Conservation (phyloP, 2,329 filamentous ascomycete species). For the Davidsoniella neocaledoniae region DNA sequence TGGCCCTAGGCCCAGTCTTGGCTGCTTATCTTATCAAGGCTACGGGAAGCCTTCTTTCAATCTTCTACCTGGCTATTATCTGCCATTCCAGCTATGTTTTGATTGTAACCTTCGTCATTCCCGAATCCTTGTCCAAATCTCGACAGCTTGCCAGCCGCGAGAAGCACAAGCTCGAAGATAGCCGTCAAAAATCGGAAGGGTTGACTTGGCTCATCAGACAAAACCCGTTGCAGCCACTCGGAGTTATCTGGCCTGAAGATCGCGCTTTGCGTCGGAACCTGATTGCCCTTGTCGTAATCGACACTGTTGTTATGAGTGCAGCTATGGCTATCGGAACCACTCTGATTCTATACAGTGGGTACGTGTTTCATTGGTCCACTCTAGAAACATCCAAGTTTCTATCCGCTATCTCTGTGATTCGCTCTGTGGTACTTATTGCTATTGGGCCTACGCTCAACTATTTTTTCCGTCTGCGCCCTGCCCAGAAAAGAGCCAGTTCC, state of each 20-base stretch:
- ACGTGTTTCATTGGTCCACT: constrained; percentile 66
- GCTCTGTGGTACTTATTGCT: constrained; percentile 59
- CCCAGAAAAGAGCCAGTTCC: constrained; percentile 22
- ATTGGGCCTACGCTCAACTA: constrained; percentile 65
- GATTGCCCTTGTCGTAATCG: constrained; percentile 61
- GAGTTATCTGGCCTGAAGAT: constrained; percentile 29
- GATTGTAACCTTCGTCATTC: constrained; percentile 54
- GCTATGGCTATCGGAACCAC: constrained; percentile 67
- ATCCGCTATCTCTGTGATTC: constrained; percentile 58
- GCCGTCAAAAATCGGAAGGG: constrained; percentile 16
- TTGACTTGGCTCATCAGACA: constrained; percentile 23
- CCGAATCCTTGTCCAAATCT: constrained; percentile 66
- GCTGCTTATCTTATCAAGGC: constrained; percentile 64
- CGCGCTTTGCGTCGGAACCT: constrained; percentile 58
- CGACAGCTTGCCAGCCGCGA: constrained; percentile 55
- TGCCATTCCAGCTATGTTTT: constrained; percentile 60
- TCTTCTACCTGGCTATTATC: constrained; percentile 67
- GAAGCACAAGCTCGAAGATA: constrained; percentile 35
- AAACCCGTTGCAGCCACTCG: constrained; percentile 63
- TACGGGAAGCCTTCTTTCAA: constrained; percentile 57
- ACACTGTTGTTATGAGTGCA: constrained; percentile 66
- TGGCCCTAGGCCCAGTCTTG: constrained; percentile 70
- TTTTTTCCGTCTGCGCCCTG: constrained; percentile 44
- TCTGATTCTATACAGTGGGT: constrained; percentile 67
- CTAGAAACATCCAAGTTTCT: constrained; percentile 68